These are phyloP conservation scores for Aspergillus sp. DNA, from an alignment of 2,329 filamentous ascomycete genomes.

Conservation along the genomic window DNA sequence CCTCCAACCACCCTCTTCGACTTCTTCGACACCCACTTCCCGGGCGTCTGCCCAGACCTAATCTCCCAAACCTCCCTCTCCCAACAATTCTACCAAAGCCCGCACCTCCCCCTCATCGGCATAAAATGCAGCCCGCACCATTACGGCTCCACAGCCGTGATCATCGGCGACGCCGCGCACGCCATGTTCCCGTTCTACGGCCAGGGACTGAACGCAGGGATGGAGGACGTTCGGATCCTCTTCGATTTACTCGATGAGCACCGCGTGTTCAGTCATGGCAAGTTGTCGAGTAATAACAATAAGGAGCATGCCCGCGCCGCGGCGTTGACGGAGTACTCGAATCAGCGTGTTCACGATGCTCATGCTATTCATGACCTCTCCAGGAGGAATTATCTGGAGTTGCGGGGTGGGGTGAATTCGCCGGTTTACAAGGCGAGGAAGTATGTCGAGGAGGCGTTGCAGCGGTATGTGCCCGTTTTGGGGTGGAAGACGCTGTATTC, in stretches of 20 bases:
- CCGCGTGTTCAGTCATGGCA: slow-evolving; percentile 37
- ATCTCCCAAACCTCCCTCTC: slow-evolving; percentile 65
- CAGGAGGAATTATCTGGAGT: slow-evolving; percentile 87
- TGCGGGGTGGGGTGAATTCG: slow-evolving; percentile 82
- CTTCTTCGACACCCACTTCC: slow-evolving; percentile 85
- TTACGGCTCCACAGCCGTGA: slow-evolving; percentile 72
- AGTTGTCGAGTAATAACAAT: too few relatives aligned
- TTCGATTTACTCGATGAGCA: slow-evolving; percentile 38
- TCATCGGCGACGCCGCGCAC: slow-evolving; percentile 91
- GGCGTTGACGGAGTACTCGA: slow-evolving; percentile 73
- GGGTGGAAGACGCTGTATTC: slow-evolving; percentile 94
- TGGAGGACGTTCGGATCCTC: slow-evolving; percentile 66
- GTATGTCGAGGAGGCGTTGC: slow-evolving; percentile 79
- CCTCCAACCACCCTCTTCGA: slow-evolving; percentile 69
- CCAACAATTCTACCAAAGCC: slow-evolving; percentile 75
- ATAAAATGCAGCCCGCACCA: slow-evolving; percentile 95
- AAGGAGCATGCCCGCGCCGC: slow-evolving; percentile 30
- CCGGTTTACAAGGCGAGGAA: slow-evolving; percentile 79
- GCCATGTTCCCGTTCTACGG: slow-evolving; percentile 99
- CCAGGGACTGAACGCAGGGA: slow-evolving; percentile 94
- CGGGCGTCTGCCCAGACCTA: slow-evolving; percentile 71
- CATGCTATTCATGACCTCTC: slow-evolving; percentile 92
- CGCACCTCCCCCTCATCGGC: slow-evolving; percentile 87
- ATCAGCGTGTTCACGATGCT: slow-evolving; percentile 72
- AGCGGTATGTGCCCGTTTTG: slow-evolving; percentile 70